These are phyloP conservation scores for thale cress (Arabidopsis thaliana) DNA, from an alignment of 345 rosid species.

Conservation along the genomic window DNA sequence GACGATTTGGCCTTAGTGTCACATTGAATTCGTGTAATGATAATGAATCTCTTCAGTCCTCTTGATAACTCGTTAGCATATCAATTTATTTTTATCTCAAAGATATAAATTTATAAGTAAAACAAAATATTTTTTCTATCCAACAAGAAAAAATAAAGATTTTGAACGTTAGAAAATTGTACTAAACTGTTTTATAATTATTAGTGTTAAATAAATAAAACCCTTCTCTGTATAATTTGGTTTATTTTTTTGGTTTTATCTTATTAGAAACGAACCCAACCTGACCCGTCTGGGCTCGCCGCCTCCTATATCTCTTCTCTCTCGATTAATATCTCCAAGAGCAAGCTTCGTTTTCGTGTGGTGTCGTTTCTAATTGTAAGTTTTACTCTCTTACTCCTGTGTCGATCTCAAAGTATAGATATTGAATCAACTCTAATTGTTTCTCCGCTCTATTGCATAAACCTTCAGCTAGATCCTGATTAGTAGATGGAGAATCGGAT, in stretches of 20 bases:
- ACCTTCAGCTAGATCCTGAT: background rate
- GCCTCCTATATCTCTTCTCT: background rate
- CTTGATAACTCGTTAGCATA: background rate
- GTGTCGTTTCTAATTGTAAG: constrained; percentile 30
- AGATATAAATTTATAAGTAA: background rate
- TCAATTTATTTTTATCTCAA: background rate
- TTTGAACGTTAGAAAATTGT: background rate
- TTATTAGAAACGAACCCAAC: background rate
- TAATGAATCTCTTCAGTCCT: background rate
- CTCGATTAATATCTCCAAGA: background rate
- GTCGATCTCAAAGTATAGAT: no score
- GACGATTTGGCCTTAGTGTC: constrained; percentile 11
- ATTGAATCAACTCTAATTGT: constrained; percentile 20
- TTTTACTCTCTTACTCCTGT: background rate
- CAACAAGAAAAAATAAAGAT: no score
- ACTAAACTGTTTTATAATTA: background rate
- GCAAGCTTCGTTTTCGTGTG: background rate
- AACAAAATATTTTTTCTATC: background rate
- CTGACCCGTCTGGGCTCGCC: background rate
- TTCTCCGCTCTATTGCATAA: background rate
- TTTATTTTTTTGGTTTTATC: background rate
- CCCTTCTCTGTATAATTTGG: background rate
- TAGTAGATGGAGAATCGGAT: background rate
- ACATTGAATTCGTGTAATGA: constrained; percentile 28
- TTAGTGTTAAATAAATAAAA: background rate